Evolutionary conservation across 164 flowering plant species (phyloP).

Genomic region (Kalanchoe fedtschenkoi): DNA sequence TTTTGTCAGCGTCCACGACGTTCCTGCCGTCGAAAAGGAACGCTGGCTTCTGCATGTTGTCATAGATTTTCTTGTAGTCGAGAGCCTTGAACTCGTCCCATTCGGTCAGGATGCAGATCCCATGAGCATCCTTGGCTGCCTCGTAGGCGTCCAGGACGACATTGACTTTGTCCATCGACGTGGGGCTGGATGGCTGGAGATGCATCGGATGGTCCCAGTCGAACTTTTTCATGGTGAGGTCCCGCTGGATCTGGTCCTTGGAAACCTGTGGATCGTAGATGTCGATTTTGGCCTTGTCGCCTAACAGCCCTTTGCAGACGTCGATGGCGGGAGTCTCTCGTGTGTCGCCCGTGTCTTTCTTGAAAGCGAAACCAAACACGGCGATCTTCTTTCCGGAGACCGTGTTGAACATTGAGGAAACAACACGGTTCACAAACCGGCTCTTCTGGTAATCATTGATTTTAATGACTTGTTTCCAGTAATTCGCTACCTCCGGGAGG

Average conservation of each 20-base stretch:
- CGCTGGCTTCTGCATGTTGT: conserved; percentile 63
- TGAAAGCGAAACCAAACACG: conserved; percentile 53
- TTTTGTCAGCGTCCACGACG: conserved; percentile 35
- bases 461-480: conserved; percentile 59
- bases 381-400: conserved; percentile 50
- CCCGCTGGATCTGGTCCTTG: conserved; percentile 53
- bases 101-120: conserved; percentile 56
- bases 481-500: conserved; percentile 53
- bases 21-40: conserved; percentile 55
- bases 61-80: conserved; percentile 44
- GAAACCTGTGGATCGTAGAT: conserved; percentile 62
- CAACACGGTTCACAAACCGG: conserved; percentile 48
- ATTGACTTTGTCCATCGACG: conserved; percentile 27
- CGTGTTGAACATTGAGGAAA: conserved; percentile 60
- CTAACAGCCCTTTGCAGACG: conserved; percentile 50
- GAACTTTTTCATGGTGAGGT: conserved; percentile 44
- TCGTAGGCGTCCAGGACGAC: conserved; percentile 42
- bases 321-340: conserved; percentile 64
- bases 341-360: conserved; percentile 61
- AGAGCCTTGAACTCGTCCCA: conserved; percentile 62
- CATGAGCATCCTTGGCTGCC: conserved; percentile 58
- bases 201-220: conserved; percentile 61
- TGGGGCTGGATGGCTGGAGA: conserved; percentile 37
- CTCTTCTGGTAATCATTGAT: conserved; percentile 55
- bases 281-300: conserved; percentile 45